These are phyloP conservation scores for Crithidia expoeki DNA, from an alignment of 208 protist genomes.

Conservation along the genomic window DNA sequence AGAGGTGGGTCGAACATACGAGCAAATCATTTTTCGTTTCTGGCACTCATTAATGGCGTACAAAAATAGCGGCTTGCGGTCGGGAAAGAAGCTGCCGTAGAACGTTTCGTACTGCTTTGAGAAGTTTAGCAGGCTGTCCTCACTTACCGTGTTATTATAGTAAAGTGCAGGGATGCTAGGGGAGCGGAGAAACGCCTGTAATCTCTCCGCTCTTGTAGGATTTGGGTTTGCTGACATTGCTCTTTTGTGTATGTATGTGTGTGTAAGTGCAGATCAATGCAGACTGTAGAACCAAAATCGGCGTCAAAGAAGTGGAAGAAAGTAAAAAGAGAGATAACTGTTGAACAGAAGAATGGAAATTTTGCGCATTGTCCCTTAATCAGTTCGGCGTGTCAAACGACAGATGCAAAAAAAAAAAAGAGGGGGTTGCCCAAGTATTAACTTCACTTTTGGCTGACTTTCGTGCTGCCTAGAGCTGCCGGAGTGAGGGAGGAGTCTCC, in stretches of 20 bases:
- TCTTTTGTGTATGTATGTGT: neutral
- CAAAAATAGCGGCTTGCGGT: slow-evolving; percentile 77
- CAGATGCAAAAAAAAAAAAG: too few relatives aligned
- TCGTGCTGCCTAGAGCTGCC: too few relatives aligned
- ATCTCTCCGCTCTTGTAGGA: slow-evolving; percentile 35
- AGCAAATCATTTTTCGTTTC: slow-evolving; percentile 89
- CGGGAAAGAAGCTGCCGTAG: slow-evolving; percentile 82
- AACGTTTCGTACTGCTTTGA: slow-evolving; percentile 66
- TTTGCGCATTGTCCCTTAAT: too few relatives aligned
- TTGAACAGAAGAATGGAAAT: neutral
- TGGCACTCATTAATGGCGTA: slow-evolving; percentile 72
- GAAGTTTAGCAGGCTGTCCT: slow-evolving; percentile 66
- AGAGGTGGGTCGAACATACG: slow-evolving; percentile 86
- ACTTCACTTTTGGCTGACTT: too few relatives aligned
- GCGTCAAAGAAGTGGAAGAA: slow-evolving; percentile 5
- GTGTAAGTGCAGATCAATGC: too few relatives aligned
- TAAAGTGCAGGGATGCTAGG: slow-evolving; percentile 74
- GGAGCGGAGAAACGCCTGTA: slow-evolving; percentile 46
- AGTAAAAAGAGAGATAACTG: slow-evolving; percentile 21
- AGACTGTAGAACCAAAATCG: too few relatives aligned
- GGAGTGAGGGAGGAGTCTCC: too few relatives aligned
- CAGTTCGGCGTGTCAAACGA: too few relatives aligned
- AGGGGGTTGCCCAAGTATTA: too few relatives aligned
- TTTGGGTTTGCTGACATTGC: slow-evolving; percentile 3
- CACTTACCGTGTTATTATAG: slow-evolving; percentile 54